phyloP scores from a whole-genome alignment of 352 stramenopile species.

The Aphanomyces invadans region DNA sequence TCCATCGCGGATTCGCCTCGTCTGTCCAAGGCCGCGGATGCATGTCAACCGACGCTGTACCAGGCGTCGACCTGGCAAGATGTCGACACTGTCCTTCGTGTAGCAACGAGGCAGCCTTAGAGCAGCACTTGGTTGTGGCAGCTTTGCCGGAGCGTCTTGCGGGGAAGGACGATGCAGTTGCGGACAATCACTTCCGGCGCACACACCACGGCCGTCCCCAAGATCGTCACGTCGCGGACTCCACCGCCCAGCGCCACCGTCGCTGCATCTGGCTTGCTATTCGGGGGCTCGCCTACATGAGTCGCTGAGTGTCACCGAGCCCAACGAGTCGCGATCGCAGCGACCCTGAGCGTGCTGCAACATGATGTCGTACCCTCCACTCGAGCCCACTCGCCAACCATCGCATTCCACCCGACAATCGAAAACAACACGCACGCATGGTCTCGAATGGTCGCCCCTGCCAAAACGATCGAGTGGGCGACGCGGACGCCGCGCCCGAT shows the following conservation, averaged over 20 bases:
- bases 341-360: neutral
- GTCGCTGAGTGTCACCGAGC: too few relatives aligned
- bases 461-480: constrained; percentile 83
- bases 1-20: neutral
- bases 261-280: constrained; percentile 60
- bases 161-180: constrained; percentile 82
- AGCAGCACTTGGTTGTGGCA: constrained; percentile 87
- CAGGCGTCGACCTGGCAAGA: neutral
- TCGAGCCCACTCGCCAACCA: constrained; percentile 78
- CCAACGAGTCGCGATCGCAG: too few relatives aligned
- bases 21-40: neutral
- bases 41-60: neutral
- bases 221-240: constrained; percentile 85
- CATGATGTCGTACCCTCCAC: constrained; percentile 39
- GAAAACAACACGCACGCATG: constrained; percentile 81
- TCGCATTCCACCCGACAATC: constrained; percentile 86
- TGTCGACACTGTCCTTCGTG: neutral
- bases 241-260: constrained; percentile 58
- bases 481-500: constrained; percentile 75
- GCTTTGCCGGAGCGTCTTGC: constrained; percentile 83
- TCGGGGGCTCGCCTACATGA: constrained; percentile 58
- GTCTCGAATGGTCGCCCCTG: constrained; percentile 83
- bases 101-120: constrained; percentile 29
- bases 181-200: constrained; percentile 84
- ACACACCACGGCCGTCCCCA: constrained; percentile 79